Evolutionary conservation across 345 rosid genomes (phyloP).

Genomic region (Syzygium jambos): DNA sequence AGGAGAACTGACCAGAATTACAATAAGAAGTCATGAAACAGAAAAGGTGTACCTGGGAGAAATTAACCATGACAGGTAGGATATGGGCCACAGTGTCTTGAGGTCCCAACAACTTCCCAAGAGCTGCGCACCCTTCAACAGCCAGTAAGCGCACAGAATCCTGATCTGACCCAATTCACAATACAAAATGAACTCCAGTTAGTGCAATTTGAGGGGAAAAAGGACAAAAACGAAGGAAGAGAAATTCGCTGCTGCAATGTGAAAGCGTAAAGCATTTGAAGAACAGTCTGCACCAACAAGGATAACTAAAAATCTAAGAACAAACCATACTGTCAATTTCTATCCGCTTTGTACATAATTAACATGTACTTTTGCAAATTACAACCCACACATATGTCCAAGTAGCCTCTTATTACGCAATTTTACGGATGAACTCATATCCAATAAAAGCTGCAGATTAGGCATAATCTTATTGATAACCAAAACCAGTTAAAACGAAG

Average conservation of each 20-base stretch:
- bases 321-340: background rate
- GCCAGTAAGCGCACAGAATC: conserved; percentile 95
- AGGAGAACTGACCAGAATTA: background rate
- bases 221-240: background rate
- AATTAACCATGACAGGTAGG: conserved; percentile 84
- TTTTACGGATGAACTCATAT: background rate
- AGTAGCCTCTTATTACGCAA: background rate
- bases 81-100: conserved; percentile 81
- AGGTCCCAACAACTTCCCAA: conserved; percentile 90
- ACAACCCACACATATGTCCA: background rate
- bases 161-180: conserved; percentile 45
- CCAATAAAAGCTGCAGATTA: background rate
- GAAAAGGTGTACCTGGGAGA: conserved; percentile 63
- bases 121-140: conserved; percentile 95
- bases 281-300: background rate
- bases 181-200: background rate
- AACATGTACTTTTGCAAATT: background rate
- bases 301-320: background rate
- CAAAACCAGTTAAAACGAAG: background rate
- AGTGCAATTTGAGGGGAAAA: background rate
- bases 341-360: background rate
- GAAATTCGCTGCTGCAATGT: background rate
- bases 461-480: background rate
- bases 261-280: background rate
- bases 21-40: background rate